Evolutionary conservation across 23 red algal genomes (phyloP).

Genomic region (Gracilaria domingensis): DNA sequence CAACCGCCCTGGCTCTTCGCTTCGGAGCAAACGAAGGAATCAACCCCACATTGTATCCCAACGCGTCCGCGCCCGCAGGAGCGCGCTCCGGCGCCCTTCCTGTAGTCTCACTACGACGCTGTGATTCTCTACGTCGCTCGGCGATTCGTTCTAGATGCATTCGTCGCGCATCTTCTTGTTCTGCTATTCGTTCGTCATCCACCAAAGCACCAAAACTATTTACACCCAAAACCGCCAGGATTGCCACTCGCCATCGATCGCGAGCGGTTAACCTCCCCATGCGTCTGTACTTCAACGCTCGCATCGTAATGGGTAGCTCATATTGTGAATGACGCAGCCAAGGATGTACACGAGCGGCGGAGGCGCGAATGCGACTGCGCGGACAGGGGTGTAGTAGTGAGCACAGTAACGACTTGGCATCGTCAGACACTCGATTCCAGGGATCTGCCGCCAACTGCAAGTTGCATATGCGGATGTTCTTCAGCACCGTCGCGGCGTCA

Average conservation of each 20-base stretch:
- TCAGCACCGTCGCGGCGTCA: slow-evolving; percentile 38
- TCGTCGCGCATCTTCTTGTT: background rate
- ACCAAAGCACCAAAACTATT: slow-evolving; percentile 17
- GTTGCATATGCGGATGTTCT: slow-evolving; percentile 33
- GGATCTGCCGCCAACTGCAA: slow-evolving; percentile 10
- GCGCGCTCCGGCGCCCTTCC: slow-evolving; percentile 51
- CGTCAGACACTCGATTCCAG: slow-evolving; percentile 33
- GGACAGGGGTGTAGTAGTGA: slow-evolving; percentile 45
- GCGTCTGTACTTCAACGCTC: slow-evolving; percentile 27
- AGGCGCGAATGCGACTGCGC: slow-evolving; percentile 28
- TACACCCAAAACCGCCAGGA: slow-evolving; percentile 7
- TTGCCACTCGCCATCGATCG: slow-evolving; percentile 24
- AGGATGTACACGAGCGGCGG: slow-evolving; percentile 37
- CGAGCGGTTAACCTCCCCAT: background rate
- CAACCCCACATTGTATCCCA: slow-evolving; percentile 70
- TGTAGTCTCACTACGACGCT: slow-evolving; percentile 11
- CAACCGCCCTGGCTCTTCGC: slow-evolving; percentile 26
- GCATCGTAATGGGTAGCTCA: slow-evolving; percentile 15
- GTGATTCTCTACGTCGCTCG: background rate
- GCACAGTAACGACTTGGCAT: slow-evolving; percentile 57
- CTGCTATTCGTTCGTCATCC: slow-evolving; percentile 20
- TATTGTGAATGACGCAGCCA: slow-evolving; percentile 56
- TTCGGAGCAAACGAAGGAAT: slow-evolving; percentile 69
- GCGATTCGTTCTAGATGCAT: slow-evolving; percentile 17
- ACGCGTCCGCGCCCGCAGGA: slow-evolving; percentile 46